A percentile compares a stretch with the other conserved stretches of the same genome.
phyloP scores from a whole-genome alignment of 78 protist species.

The Creolimax fragrantissima region DNA sequence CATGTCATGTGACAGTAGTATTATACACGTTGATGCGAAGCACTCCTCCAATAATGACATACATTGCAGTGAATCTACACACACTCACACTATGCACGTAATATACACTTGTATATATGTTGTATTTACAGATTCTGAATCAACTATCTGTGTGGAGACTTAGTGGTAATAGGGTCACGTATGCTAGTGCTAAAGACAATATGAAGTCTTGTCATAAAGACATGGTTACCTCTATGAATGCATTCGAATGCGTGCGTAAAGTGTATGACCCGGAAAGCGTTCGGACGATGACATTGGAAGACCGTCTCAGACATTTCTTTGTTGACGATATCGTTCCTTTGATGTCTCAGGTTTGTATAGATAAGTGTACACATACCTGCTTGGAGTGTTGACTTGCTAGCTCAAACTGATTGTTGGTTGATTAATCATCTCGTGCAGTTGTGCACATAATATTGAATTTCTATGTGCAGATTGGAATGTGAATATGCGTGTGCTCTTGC shows the following conservation, averaged over 20 bases:
- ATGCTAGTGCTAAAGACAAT: background rate
- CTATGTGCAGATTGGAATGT: background rate
- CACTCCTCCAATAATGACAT: too few relatives aligned
- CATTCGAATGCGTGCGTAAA: background rate
- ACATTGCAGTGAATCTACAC: too few relatives aligned
- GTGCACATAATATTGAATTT: background rate
- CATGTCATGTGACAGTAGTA: too few relatives aligned
- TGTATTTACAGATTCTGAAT: background rate
- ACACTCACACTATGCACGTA: too few relatives aligned
- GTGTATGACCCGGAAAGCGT: background rate
- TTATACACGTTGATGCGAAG: too few relatives aligned
- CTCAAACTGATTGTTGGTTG: background rate
- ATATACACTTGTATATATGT: too few relatives aligned
- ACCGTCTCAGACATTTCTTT: background rate
- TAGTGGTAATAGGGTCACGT: background rate
- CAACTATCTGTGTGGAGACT: slow-evolving; percentile 1
- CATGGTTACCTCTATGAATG: background rate
- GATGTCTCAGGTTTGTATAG: background rate
- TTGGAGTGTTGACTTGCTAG: background rate
- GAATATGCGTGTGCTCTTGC: too few relatives aligned
- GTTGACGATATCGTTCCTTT: background rate
- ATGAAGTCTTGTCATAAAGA: background rate
- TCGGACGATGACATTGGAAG: background rate
- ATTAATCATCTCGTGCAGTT: background rate
- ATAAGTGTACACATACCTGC: background rate